Base-by-base conservation (phyloP, 345 rosid species). In the Salix udensis region DNA sequence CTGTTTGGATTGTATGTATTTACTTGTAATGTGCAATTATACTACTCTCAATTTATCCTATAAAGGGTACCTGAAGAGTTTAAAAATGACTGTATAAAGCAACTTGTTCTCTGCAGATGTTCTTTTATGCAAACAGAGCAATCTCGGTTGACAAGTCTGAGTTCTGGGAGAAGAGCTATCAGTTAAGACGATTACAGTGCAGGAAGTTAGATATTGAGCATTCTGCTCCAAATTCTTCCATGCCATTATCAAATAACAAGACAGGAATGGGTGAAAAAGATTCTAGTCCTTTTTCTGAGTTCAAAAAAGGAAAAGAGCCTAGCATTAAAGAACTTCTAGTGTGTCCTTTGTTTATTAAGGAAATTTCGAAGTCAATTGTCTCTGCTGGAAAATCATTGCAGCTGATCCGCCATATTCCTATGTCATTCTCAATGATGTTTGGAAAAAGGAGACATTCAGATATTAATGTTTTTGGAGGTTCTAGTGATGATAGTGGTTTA, bases 321-420 rank as follows among this genome's bases (percentile, higher is more conserved):
- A 90, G 76, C 30, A 77, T 60, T 26, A 76, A 79, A 72, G 91
- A 81, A 48, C 74, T 76, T 85, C 82, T 83, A 68, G 67, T 80
- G 64, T 96, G 92, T 74, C 99, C 99, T 76, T 74, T 87, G 75
- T 92, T 92, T 86, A 76, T 96, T 19, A 90, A 86, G 87, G 94
- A 89, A 86, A 87, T 86, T 64, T 88, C 89, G 70, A 88, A 86
- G 77, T 89, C 98, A 48, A 88, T 94, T 84, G 87, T 96, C 79
- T 92, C 97, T 77, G 99, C 97, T 36, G 99, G 99, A 74, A 96
- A 96, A 85, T 96, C 99, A 37, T 83, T 92, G 86, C 98, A 94
- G 86, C 87, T 96, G 83, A 89, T 92, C 71, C 88, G 85, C 55
- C 97, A 90, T 82, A 80, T 89, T 80, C 88, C 89, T 77, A 72